phyloP scores from a whole-genome alignment of 345 rosid species.

The Gossypium longicalyx region DNA sequence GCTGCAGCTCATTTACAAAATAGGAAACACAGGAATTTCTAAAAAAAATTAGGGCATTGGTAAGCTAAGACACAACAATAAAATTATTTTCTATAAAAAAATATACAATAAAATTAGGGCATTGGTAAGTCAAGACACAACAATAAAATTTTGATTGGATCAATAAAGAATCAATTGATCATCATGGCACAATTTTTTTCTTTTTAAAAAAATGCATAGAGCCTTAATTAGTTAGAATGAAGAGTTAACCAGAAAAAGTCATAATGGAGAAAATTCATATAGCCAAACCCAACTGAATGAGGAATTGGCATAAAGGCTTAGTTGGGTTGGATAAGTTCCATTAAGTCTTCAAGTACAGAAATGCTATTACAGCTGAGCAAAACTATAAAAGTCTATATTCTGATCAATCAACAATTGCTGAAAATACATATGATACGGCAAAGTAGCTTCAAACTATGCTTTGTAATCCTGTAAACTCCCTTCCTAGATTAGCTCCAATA shows the following conservation, averaged over 20 bases:
- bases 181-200: not conserved
- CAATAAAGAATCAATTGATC: not conserved
- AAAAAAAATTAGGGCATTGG: not conserved
- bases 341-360: not conserved
- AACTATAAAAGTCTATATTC: not conserved
- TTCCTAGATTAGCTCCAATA: not conserved
- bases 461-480: not conserved
- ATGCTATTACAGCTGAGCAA: not conserved
- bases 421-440: not conserved
- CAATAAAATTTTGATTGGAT: not conserved
- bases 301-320: not conserved
- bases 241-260: not conserved
- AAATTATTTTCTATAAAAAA: not conserved
- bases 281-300: not conserved
- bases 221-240: not conserved
- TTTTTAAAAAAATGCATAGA: not conserved
- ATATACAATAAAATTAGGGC: not conserved
- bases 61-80: not conserved
- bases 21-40: not conserved
- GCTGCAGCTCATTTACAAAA: not conserved
- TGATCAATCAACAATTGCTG: not conserved
- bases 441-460: not conserved
- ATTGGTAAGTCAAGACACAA: not conserved
- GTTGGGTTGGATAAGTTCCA: not conserved
- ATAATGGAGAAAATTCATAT: not conserved